Conservation (phyloP, 2,329 filamentous ascomycete genomes). For the Lasiodiplodia citricola region DNA sequence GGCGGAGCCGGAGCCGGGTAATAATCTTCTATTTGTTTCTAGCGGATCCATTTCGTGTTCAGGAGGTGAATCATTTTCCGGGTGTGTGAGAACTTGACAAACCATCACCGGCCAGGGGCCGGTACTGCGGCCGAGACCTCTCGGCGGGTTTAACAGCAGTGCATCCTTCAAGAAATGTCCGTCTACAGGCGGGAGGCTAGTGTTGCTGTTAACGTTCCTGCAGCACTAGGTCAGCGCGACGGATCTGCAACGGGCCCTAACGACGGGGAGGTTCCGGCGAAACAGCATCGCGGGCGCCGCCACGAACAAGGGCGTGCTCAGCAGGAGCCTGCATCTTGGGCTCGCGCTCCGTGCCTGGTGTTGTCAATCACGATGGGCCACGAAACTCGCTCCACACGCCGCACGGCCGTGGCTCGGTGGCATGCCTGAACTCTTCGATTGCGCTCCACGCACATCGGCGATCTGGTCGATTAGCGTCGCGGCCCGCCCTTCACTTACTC, state of each 20-base stretch:
- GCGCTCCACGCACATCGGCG: conserved; percentile 21
- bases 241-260: conserved; percentile 12
- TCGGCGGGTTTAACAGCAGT: not conserved
- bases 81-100: not conserved
- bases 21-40: not conserved
- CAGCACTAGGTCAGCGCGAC: not conserved
- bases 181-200: not conserved
- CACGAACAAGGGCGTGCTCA: not conserved
- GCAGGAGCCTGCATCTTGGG: not conserved
- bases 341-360: conserved; percentile 1
- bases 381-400: not conserved
- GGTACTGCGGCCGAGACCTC: not conserved
- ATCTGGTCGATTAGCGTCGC: conserved; percentile 8
- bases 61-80: not conserved
- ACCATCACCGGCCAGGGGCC: not conserved
- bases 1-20: not conserved
- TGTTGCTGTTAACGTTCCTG: not conserved
- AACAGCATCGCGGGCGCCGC: not conserved
- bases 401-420: not conserved
- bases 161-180: not conserved
- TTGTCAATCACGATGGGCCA: not conserved
- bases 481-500: conserved; percentile 7
- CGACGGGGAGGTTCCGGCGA: not conserved
- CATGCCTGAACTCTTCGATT: conserved; percentile 4
- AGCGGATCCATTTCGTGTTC: not conserved